These are phyloP conservation scores for Endocladia muricata DNA, from an alignment of 31 red algal species.

Conservation along the genomic window DNA sequence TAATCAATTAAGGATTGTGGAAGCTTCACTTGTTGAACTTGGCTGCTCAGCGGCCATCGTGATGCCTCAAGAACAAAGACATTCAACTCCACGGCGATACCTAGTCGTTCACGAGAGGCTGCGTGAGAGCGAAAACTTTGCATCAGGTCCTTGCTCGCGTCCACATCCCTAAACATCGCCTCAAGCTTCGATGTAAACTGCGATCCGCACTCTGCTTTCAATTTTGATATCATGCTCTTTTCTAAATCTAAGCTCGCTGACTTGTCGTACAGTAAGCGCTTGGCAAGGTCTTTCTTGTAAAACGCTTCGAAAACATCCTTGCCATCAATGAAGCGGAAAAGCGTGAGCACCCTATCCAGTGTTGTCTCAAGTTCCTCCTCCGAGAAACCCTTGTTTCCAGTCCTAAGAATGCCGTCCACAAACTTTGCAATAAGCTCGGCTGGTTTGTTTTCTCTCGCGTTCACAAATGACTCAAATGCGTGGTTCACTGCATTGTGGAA, in stretches of 20 bases:
- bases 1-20: conserved; percentile 68
- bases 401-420: conserved; percentile 88
- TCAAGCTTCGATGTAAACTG: conserved; percentile 92
- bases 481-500: conserved; percentile 80
- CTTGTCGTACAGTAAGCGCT: conserved; percentile 92
- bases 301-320: conserved; percentile 99
- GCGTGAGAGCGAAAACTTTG: conserved; percentile 69
- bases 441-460: conserved; percentile 91
- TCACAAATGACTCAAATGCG: conserved; percentile 93
- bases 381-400: conserved; percentile 85
- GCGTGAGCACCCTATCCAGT: conserved; percentile 74
- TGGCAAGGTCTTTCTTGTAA: conserved; percentile 98
- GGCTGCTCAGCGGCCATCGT: conserved; percentile 79
- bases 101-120: conserved; percentile 20
- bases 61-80: conserved; percentile 84
- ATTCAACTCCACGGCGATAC: conserved; percentile 64
- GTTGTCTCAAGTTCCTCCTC: conserved; percentile 89
- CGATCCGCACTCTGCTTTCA: conserved; percentile 97
- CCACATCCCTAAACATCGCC: conserved; percentile 97
- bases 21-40: conserved; percentile 60
- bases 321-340: conserved; percentile 95
- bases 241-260: conserved; percentile 92
- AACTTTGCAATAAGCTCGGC: conserved; percentile 96
- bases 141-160: conserved; percentile 86
- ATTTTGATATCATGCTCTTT: conserved; percentile 91